A percentile compares a stretch with the other conserved stretches of the same genome.
These are phyloP conservation scores for Schrenkiella parvula DNA, from an alignment of 345 rosid genomes.

Conservation along the genomic window DNA sequence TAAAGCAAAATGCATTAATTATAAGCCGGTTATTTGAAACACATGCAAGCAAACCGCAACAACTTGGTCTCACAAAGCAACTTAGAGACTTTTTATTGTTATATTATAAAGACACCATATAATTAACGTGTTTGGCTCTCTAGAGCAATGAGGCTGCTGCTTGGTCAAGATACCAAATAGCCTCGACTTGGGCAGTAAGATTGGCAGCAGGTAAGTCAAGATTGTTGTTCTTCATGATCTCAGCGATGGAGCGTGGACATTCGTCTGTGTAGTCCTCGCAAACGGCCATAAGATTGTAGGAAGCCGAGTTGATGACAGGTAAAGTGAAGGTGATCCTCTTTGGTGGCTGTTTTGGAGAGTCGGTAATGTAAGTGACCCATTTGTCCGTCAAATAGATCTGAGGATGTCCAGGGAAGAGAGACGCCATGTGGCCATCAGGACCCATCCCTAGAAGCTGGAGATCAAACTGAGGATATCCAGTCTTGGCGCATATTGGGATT, in stretches of 20 bases:
- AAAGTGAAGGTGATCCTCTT: slow-evolving; percentile 79
- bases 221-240: slow-evolving; percentile 38
- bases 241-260: slow-evolving; percentile 48
- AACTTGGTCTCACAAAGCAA: background rate
- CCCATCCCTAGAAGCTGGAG: slow-evolving; percentile 85
- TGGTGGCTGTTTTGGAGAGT: slow-evolving; percentile 80
- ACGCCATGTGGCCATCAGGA: slow-evolving; percentile 85
- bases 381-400: slow-evolving; percentile 51
- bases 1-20: background rate
- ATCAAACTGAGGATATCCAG: slow-evolving; percentile 74
- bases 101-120: background rate
- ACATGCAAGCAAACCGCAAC: background rate
- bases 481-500: slow-evolving; percentile 35
- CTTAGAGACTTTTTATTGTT: background rate
- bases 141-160: slow-evolving; percentile 68
- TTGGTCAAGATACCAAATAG: slow-evolving; percentile 74
- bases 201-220: slow-evolving; percentile 46
- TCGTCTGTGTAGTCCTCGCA: slow-evolving; percentile 38
- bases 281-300: slow-evolving; percentile 62
- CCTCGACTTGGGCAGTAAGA: slow-evolving; percentile 64
- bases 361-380: slow-evolving; percentile 73
- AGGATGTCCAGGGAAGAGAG: slow-evolving; percentile 65
- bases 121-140: background rate
- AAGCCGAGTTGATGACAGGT: slow-evolving; percentile 74
- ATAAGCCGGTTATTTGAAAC: slow-evolving; percentile 10